Evolutionary conservation across 768 basidiomycete species (phyloP).

Genomic region (Mycena rebaudengoi): DNA sequence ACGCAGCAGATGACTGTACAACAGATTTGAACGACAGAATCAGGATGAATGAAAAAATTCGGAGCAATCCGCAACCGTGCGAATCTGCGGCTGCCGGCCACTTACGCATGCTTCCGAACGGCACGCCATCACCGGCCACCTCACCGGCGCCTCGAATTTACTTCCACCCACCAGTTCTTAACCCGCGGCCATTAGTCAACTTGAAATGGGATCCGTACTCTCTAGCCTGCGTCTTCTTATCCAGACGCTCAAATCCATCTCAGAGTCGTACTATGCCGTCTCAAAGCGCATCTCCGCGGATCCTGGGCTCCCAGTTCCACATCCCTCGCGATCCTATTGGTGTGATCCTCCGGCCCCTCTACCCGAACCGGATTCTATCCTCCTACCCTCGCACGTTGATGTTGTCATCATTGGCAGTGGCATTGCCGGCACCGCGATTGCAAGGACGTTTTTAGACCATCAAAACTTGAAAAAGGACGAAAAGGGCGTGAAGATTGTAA

Average conservation of each 20-base stretch:
- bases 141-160: too few species aligned
- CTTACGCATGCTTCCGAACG: too few species aligned
- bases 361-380: not conserved
- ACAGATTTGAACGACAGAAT: too few species aligned
- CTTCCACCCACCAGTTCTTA: too few species aligned
- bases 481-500: constrained; percentile 56
- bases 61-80: too few species aligned
- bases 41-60: too few species aligned
- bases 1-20: too few species aligned
- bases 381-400: constrained; percentile 61
- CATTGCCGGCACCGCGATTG: constrained; percentile 73
- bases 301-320: constrained; percentile 65
- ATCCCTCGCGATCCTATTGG: constrained; percentile 73
- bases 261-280: constrained; percentile 34
- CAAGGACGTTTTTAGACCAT: constrained; percentile 58
- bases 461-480: constrained; percentile 30
- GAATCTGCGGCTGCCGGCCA: too few species aligned
- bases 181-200: too few species aligned
- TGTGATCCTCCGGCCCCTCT: constrained; percentile 55
- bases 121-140: too few species aligned
- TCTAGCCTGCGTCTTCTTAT: constrained; percentile 14
- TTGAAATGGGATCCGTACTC: constrained; percentile 10
- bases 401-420: constrained; percentile 82
- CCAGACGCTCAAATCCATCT: constrained; percentile 19
- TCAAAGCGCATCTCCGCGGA: constrained; percentile 42